Conservation (phyloP, 1,284 basidiomycete species). For the Chiua sp. region DNA sequence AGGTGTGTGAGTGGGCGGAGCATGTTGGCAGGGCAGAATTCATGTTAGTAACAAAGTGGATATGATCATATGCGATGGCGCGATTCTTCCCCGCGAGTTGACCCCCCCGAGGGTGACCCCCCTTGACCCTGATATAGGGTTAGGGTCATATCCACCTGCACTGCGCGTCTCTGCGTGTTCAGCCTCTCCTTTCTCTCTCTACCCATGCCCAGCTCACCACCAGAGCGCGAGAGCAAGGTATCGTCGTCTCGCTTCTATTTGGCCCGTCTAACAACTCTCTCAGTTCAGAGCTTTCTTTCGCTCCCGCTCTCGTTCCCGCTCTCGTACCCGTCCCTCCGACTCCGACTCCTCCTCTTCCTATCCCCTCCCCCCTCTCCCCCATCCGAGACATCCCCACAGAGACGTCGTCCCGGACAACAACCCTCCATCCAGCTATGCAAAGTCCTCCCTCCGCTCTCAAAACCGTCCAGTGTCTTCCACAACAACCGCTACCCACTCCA, state of each 20-base stretch:
- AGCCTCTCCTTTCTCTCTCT: not conserved
- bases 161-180: not conserved
- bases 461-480: slow-evolving; percentile 69
- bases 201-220: not conserved
- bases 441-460: slow-evolving; percentile 54
- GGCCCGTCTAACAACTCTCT: not conserved
- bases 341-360: slow-evolving; percentile 20
- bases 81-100: not conserved
- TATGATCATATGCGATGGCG: not conserved
- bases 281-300: slow-evolving; percentile 59
- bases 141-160: not conserved
- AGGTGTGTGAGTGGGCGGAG: not conserved
- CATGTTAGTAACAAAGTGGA: not conserved
- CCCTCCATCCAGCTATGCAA: slow-evolving; percentile 36
- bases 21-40: not conserved
- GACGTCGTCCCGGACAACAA: slow-evolving; percentile 9
- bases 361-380: not conserved
- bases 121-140: not conserved
- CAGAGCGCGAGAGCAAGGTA: slow-evolving; percentile 41
- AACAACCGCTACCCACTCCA: slow-evolving; percentile 62
- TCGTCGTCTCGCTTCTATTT: slow-evolving; percentile 10
- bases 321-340: slow-evolving; percentile 43
- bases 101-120: not conserved
- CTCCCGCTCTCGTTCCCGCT: slow-evolving; percentile 56
- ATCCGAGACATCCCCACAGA: slow-evolving; percentile 19